These are phyloP conservation scores for Lentinula sp. DNA, from an alignment of 768 basidiomycete genomes.

Conservation along the genomic window DNA sequence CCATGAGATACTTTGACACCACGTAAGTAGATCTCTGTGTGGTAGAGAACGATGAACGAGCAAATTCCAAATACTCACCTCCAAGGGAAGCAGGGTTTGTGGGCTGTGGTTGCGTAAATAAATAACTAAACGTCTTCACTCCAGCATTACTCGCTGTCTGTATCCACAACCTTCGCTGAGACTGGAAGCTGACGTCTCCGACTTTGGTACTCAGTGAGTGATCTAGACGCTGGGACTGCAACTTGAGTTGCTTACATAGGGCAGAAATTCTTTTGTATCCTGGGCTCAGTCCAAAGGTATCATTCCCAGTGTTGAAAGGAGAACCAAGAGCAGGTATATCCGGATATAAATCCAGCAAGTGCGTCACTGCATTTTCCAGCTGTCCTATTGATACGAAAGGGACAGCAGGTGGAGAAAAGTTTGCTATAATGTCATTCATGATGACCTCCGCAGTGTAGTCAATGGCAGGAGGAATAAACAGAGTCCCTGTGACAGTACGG, in stretches of 20 bases:
- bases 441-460: slow-evolving; percentile 20
- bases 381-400: slow-evolving; percentile 1
- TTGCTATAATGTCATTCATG: slow-evolving; percentile 13
- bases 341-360: slow-evolving; percentile 21
- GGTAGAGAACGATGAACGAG: neutral
- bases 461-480: slow-evolving; percentile 15
- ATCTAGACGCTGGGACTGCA: neutral
- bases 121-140: slow-evolving; percentile 3
- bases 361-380: slow-evolving; percentile 13
- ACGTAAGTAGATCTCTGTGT: neutral
- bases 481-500: slow-evolving; percentile 21
- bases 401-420: slow-evolving; percentile 21
- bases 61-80: slow-evolving; percentile 6
- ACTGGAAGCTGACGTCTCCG: slow-evolving; percentile 22
- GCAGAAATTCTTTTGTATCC: slow-evolving; percentile 21
- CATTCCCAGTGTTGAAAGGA: slow-evolving; percentile 24
- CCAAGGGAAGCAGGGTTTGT: slow-evolving; percentile 4
- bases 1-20: slow-evolving; percentile 21
- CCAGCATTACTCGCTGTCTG: slow-evolving; percentile 2
- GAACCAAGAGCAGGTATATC: slow-evolving; percentile 21
- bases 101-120: slow-evolving; percentile 15
- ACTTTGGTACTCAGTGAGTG: neutral
- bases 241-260: slow-evolving; percentile 7
- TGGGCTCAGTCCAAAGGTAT: slow-evolving; percentile 20
- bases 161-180: slow-evolving; percentile 6